A percentile compares a stretch with the other conserved stretches of the same genome.
Conservation (phyloP, 2,329 filamentous ascomycete species). For the Hymenoscyphus salicellus region DNA sequence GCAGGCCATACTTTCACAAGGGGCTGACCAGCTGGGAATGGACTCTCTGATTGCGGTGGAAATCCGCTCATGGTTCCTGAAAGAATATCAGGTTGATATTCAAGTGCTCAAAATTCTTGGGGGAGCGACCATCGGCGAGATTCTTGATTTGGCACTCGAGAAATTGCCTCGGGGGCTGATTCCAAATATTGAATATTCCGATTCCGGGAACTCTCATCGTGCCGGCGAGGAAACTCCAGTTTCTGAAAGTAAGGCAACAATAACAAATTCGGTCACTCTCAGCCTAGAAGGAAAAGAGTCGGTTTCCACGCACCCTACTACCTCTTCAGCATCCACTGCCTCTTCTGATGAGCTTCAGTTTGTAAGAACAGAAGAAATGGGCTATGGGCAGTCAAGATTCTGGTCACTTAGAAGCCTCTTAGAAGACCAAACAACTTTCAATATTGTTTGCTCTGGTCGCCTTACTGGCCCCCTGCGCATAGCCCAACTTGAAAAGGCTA, state of each 20-base stretch:
- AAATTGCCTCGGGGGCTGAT: constrained; percentile 6
- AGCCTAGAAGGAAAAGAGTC: neutral
- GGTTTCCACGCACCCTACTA: neutral
- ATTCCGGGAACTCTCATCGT: neutral
- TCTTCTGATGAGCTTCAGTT: neutral
- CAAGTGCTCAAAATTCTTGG: constrained; percentile 47
- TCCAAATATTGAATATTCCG: neutral
- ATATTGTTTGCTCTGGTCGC: constrained; percentile 2
- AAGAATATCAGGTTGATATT: constrained; percentile 44
- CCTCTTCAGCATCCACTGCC: neutral
- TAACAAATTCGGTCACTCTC: neutral
- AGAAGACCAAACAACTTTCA: constrained; percentile 7
- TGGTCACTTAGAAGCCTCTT: constrained; percentile 6
- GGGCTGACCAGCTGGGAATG: constrained; percentile 30
- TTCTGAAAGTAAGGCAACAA: neutral
- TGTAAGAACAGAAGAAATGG: constrained; percentile 7
- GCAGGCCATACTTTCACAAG: constrained; percentile 8
- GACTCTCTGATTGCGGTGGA: constrained; percentile 23
- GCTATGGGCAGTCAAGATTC: constrained; percentile 7
- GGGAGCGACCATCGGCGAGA: constrained; percentile 24
- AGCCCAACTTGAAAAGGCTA: constrained; percentile 5
- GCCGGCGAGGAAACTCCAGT: neutral
- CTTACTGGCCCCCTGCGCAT: neutral
- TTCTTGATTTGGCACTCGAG: constrained; percentile 1
- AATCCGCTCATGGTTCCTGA: constrained; percentile 46